Conservation (phyloP, 768 basidiomycete genomes). For the Boletus eberwhitei region DNA sequence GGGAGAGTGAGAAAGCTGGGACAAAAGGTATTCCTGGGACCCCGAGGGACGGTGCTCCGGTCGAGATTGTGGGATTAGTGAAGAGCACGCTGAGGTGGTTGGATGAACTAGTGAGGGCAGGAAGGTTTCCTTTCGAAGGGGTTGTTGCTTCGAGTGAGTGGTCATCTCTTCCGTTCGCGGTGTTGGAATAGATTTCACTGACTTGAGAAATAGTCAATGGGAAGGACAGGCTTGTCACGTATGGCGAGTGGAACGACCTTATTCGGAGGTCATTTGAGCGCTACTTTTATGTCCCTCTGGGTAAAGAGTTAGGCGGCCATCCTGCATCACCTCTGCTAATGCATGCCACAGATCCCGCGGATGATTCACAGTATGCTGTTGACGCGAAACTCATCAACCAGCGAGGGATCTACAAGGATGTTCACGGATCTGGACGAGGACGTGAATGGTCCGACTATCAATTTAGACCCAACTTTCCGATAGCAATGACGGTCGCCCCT, state of each 20-base stretch:
- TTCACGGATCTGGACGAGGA: constrained; percentile 82
- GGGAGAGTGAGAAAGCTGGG: constrained; percentile 85
- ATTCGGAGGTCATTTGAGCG: constrained; percentile 87
- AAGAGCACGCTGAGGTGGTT: constrained; percentile 95
- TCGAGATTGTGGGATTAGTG: constrained; percentile 91
- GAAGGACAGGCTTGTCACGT: constrained; percentile 66
- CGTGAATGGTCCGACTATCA: constrained; percentile 98
- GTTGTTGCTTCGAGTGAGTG: constrained; percentile 76
- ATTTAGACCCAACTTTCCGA: constrained; percentile 87
- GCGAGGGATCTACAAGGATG: constrained; percentile 98
- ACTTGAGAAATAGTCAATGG: constrained; percentile 57
- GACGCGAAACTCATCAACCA: constrained; percentile 73
- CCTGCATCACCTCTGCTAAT: not conserved
- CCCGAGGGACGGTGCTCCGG: constrained; percentile 90
- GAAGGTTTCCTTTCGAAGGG: constrained; percentile 86
- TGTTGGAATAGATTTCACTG: not conserved
- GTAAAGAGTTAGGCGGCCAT: constrained; percentile 35
- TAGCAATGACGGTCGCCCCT: constrained; percentile 96
- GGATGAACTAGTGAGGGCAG: constrained; percentile 55
- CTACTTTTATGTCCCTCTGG: constrained; percentile 83
- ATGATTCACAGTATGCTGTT: constrained; percentile 71
- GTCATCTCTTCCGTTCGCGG: not conserved
- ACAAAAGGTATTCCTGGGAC: constrained; percentile 96
- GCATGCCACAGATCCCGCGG: constrained; percentile 51
- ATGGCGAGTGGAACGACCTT: constrained; percentile 85